A percentile compares a stretch with the other conserved stretches of the same genome.
These are phyloP conservation scores for Moniliophthora roreri DNA, from an alignment of 1,284 basidiomycete species.

Conservation along the genomic window DNA sequence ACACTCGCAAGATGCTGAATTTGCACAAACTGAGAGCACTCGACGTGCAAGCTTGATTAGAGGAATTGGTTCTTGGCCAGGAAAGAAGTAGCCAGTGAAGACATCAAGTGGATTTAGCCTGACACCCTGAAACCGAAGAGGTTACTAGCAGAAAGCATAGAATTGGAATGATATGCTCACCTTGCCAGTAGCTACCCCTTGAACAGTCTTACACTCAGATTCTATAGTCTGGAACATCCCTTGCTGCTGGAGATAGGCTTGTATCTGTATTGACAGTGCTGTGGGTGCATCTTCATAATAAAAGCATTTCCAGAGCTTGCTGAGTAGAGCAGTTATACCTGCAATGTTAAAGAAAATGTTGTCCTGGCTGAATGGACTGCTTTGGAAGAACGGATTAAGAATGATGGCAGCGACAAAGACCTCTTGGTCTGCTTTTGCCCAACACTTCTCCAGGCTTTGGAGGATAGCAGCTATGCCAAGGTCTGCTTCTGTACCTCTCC, in stretches of 20 bases:
- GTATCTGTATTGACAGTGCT: not conserved
- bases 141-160: not conserved
- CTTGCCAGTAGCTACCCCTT: not conserved
- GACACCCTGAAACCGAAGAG: not conserved
- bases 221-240: not conserved
- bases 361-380: too few relatives aligned
- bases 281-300: not conserved
- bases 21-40: constrained; percentile 29
- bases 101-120: not conserved
- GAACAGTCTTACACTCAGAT: not conserved
- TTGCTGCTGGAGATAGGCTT: not conserved
- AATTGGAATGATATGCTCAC: too few relatives aligned
- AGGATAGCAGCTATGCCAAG: constrained; percentile 13
- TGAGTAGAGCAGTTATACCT: not conserved
- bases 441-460: constrained; percentile 36
- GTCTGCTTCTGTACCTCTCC: too few relatives aligned
- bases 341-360: not conserved
- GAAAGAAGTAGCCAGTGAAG: not conserved
- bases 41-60: constrained; percentile 21
- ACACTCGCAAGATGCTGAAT: constrained; percentile 34
- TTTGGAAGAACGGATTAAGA: constrained; percentile 34
- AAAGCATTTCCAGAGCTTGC: not conserved
- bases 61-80: constrained; percentile 3
- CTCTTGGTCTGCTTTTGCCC: constrained; percentile 42
- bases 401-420: constrained; percentile 39